Base-by-base conservation (phyloP, 495 filamentous ascomycete genomes). In the Sphaerosporella brunnea region DNA sequence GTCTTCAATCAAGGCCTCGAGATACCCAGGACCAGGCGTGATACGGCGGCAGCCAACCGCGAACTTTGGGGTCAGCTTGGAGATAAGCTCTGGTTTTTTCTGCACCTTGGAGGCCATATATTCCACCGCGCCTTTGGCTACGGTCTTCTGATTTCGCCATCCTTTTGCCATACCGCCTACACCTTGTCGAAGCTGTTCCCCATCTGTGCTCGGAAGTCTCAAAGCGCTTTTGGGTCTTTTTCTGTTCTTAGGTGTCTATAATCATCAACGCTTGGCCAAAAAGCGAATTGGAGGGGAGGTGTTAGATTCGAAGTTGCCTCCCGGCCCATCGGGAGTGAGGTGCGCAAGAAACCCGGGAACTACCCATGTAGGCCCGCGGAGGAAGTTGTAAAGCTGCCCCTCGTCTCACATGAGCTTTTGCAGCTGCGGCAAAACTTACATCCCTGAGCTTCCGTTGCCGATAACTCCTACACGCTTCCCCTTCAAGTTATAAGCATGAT, bases 1-100 rank as follows among this genome's bases (percentile, higher is more conserved):
- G 16, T 71, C 66, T 57, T 78, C 67, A 1, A 69, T 63, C 37
- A 85, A 61, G 11, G 79, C 72, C 52, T 84, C 79, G 15, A 85
- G 71, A 56, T 84, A 85, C 0, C 77, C 78, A 4, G 75, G 75
- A 0, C 79, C 80, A 0, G 79, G 79, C 0, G 80, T 85, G 0
- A 82, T 66, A 11, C 80, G 75, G 38, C 79, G 71, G 53, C 79
- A 85, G 56, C 75, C 71, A 3, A 76, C 75, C 0, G 70, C 68
- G 56, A 79, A 85, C 48, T 77, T 71, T 0, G 80, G 79, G 25
- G 75, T 65, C 37, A 79, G 68, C 25, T 67, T 63, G 7, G 71
- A 55, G 61, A 66, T 68, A 48, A 66, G 50, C 38, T 38, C 36
- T 7, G 18, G 13, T 4, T 38, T 20, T 5, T 15, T 15, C 7